Evolutionary conservation across 2,329 filamentous ascomycete species (phyloP), one percentile per base, ranked within the genome.

Genomic region (Nemania sp.): DNA sequence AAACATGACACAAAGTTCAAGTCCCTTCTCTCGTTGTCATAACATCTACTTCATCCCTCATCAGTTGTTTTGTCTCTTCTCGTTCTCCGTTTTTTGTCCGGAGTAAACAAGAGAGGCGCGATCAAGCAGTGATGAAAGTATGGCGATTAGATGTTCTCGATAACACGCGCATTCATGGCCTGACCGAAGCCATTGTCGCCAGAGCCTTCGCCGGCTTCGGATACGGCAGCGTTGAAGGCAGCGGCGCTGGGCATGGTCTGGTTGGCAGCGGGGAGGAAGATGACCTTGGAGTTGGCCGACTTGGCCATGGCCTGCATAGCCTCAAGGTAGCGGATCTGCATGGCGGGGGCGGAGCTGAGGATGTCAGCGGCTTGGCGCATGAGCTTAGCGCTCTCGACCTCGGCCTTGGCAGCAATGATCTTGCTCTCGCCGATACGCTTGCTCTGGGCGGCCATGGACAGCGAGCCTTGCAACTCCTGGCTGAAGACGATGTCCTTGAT

Each of bases 231-330:
- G 50, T 75, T 72, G 63, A 81, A 71, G 34, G 73, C 70, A 1
- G 67, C 34, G 8, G 64, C 61, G 53, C 62, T 68, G 57, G 72
- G 77, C 67, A 86, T 81, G 14, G 81, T 84, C 74, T 89, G 82
- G 71, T 81, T 82, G 34, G 78, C 73, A 7, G 79, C 84, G 1
- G 88, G 89, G 63, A 94, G 70, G 80, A 94, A 93, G 65, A 93
- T 92, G 66, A 94, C 88, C 76, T 95, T 95, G 73, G 80, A 83
- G 74, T 91, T 95, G 42, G 91, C 90, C 0, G 84, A 84, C 82
- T 97, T 97, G 66, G 94, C 94, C 93, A 99, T 99, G 36, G 90
- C 84, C 73, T 97, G 94, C 93, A 97, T 97, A 3, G 94, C 92
- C 77, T 99, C 94, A 63, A 99, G 88, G 73, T 97, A 97, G 62